Conservation (phyloP, 1,284 basidiomycete genomes). For the Cryptococcus hybrid region DNA sequence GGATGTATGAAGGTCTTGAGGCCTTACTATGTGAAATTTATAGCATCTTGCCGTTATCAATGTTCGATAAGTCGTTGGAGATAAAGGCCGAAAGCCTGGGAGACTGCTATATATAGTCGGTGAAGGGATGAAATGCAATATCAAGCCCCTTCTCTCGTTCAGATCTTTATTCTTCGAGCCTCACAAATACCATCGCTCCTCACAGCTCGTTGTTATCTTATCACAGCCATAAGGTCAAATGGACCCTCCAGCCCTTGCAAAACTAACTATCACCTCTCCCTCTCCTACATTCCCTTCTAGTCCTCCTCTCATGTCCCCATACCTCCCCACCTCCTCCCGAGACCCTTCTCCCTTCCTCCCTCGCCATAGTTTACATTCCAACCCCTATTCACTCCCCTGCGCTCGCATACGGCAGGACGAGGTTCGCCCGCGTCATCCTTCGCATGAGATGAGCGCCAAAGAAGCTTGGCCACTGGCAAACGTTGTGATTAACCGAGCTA, state of each 20-base stretch:
- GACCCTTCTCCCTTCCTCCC: conserved; percentile 10
- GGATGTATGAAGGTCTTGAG: too few species aligned
- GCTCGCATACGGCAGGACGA: conserved; percentile 20
- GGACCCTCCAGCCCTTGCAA: not conserved
- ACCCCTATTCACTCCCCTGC: conserved; percentile 26
- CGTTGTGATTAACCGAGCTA: conserved; percentile 32
- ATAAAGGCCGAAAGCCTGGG: too few species aligned
- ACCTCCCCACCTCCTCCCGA: conserved; percentile 18
- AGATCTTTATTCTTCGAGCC: too few species aligned
- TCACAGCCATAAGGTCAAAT: not conserved
- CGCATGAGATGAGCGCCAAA: not conserved
- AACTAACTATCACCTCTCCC: not conserved
- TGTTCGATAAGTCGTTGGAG: too few species aligned
- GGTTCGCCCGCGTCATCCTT: conserved; percentile 22
- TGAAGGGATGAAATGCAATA: too few species aligned
- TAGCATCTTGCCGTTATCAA: too few species aligned
- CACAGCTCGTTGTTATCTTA: too few species aligned
- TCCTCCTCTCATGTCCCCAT: not conserved
- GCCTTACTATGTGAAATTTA: too few species aligned
- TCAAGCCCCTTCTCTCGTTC: too few species aligned
- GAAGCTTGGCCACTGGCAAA: conserved; percentile 9
- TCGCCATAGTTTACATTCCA: conserved; percentile 27
- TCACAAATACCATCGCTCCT: too few species aligned
- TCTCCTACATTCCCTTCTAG: not conserved
- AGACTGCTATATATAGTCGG: too few species aligned